Base-by-base conservation (phyloP, 371 early-diverging fungal genomes). In the Circinella minor region DNA sequence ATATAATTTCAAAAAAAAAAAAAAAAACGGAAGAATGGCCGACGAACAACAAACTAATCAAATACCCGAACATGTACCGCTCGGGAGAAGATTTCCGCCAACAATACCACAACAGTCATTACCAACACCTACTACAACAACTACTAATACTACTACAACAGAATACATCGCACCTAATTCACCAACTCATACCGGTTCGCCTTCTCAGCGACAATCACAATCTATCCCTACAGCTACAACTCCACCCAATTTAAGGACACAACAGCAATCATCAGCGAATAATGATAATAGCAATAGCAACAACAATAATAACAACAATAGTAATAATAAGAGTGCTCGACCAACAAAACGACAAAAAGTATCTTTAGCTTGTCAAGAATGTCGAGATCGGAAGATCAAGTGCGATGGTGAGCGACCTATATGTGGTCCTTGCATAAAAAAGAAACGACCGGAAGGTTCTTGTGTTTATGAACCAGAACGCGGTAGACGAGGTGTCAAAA, bases 351-450 rank as follows among this genome's bases (percentile, higher is more conserved):
- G 75, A 34, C 75, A 71, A 65, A 74, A 74, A 36, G 69, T 74
- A 1, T 71, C 75, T 15, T 51, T 71, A 36, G 75, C 75, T 11
- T 74, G 75, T 57, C 71, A 74, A 27, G 75, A 71, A 69, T 74
- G 75, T 43, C 72, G 75, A 13, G 65, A 55, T 54, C 68, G 71
- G 13, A 74, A 74, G 49, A 74, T 72, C 46, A 74, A 71, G 43
- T 74, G 75, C 17, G 75, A 74, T 65, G 75, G 75, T 34, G 66
- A 48, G 18, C 71, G 71, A 7, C 75, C 75, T 18, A 57, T 72
- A 9, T 74, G 75, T 51, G 75, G 75, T 57, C 62, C 75, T 20
- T 74, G 75, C 46, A n/a, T 54, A 59, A 74, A 74, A 63, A 74
- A 71, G 60, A 71, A 71, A 51, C 68, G 63, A 43, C 65, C 68